Conservation (phyloP, 1,139 yeast species). For the Pichiaceae sp. region DNA sequence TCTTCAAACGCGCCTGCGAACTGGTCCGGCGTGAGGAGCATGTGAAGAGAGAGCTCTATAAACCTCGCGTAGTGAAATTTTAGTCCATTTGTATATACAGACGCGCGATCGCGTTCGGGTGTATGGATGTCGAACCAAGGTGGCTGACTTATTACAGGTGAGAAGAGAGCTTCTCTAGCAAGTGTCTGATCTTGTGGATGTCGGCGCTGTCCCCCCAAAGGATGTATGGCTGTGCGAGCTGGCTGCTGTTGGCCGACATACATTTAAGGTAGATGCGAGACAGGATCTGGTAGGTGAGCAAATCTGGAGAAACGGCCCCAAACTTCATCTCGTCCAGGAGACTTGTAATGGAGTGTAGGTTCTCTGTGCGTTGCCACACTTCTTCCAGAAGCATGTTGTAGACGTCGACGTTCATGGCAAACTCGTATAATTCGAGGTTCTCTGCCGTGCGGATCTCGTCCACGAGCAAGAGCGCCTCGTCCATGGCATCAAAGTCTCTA, state of each 20-base stretch:
- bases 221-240: constrained; percentile 16
- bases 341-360: constrained; percentile 15
- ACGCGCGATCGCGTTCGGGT: no score
- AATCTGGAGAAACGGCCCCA: constrained; percentile 24
- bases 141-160: no score
- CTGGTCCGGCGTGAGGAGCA: constrained; percentile 60
- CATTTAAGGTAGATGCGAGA: constrained; percentile 20
- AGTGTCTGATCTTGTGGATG: constrained; percentile 13
- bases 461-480: constrained; percentile 18
- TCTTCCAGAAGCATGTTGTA: constrained; percentile 21
- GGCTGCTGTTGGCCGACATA: constrained; percentile 16
- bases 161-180: no score
- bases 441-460: constrained; percentile 19
- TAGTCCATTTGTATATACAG: no score
- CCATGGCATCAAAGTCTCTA: constrained; percentile 19
- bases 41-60: constrained; percentile 20
- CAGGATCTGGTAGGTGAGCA: constrained; percentile 19
- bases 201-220: constrained; percentile 21
- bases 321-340: constrained; percentile 21
- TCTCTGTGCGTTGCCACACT: constrained; percentile 21
- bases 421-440: constrained; percentile 22
- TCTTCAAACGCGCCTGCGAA: constrained; percentile 52
- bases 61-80: not conserved
- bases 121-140: no score
- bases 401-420: constrained; percentile 22